phyloP scores from a whole-genome alignment of 208 protist genomes.

The Crithidia sp. region DNA sequence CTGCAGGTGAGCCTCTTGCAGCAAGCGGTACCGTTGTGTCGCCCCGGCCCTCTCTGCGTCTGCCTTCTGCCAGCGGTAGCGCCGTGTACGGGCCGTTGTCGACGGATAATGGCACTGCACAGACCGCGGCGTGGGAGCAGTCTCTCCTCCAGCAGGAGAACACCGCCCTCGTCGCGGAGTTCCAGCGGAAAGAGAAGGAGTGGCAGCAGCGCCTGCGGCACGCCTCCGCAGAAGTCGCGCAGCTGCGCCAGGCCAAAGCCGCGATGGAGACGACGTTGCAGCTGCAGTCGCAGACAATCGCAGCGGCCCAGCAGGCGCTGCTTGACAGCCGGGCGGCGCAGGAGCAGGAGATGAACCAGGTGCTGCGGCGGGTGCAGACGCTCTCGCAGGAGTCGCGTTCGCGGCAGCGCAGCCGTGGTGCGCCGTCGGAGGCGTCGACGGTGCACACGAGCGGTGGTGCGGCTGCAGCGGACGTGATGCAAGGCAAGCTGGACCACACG shows the following conservation, averaged over 20 bases:
- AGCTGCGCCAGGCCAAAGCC: conserved; percentile 18
- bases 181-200: conserved; percentile 50
- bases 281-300: conserved; percentile 52
- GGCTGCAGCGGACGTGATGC: background rate
- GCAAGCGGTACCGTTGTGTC: conserved; percentile 24
- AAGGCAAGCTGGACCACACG: background rate
- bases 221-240: conserved; percentile 23
- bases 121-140: conserved; percentile 25
- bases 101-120: background rate
- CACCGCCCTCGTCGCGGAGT: conserved; percentile 45
- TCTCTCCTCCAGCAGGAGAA: conserved; percentile 57
- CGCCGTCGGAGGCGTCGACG: background rate
- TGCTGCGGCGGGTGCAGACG: conserved; percentile 40
- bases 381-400: conserved; percentile 27
- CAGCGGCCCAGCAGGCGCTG: conserved; percentile 46
- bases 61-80: conserved; percentile 1
- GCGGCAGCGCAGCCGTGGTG: conserved; percentile 2
- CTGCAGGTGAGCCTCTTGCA: background rate
- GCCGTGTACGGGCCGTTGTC: too few species aligned
- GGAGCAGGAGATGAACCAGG: conserved; percentile 47
- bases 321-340: conserved; percentile 37
- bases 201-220: conserved; percentile 56
- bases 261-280: conserved; percentile 40
- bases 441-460: background rate
- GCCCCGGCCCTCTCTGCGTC: conserved; percentile 28